Conservation (phyloP, 768 basidiomycete genomes). For the Boletus barrowsii region DNA sequence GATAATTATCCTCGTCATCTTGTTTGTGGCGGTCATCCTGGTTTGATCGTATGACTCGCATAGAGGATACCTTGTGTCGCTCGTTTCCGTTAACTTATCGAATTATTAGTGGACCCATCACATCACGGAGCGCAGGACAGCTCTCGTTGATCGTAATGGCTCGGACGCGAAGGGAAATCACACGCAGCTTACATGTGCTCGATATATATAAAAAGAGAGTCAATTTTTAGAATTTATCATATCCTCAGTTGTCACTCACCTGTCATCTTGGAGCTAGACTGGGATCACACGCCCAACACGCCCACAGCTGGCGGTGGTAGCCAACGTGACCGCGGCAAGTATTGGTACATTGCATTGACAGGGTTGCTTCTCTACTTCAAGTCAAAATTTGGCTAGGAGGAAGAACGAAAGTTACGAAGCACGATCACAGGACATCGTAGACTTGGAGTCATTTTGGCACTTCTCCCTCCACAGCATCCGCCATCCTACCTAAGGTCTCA, state of each 20-base stretch:
- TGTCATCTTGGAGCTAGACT: too few relatives aligned
- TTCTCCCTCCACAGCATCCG: constrained; percentile 52
- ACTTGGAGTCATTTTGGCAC: background rate
- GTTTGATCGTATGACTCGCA: constrained; percentile 37
- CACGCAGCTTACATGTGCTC: background rate
- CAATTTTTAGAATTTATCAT: background rate
- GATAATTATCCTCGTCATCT: constrained; percentile 70
- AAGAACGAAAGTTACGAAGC: background rate
- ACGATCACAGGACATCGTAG: background rate
- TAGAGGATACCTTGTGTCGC: constrained; percentile 9
- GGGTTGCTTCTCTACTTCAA: constrained; percentile 3
- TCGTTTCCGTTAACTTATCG: constrained; percentile 16
- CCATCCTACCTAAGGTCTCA: constrained; percentile 58
- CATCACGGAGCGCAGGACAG: background rate
- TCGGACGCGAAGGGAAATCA: background rate
- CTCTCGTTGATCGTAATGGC: background rate
- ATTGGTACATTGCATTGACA: background rate
- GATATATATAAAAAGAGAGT: background rate
- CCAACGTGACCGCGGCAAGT: too few relatives aligned
- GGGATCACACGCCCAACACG: too few relatives aligned
- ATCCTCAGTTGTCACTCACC: too few relatives aligned
- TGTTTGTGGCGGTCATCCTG: constrained; percentile 79
- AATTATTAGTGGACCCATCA: constrained; percentile 1
- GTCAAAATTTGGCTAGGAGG: background rate
- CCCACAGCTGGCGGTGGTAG: too few relatives aligned